These are phyloP conservation scores for Amoebophrya sp. DNA, from an alignment of 169 alveolate species.

Conservation along the genomic window DNA sequence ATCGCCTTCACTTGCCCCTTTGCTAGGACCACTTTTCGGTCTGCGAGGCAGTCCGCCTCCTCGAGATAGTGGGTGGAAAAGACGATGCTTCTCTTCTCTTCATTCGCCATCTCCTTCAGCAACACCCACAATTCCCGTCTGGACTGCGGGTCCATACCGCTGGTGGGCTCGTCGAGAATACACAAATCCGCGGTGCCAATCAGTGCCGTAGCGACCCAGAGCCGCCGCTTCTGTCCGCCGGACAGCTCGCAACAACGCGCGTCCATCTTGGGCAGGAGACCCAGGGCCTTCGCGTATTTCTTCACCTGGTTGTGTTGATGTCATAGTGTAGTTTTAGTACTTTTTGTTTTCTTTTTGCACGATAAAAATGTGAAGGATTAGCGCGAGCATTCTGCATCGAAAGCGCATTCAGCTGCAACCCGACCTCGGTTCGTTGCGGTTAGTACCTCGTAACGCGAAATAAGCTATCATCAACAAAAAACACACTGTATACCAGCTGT, in stretches of 20 bases:
- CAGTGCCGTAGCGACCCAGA: conserved; percentile 13
- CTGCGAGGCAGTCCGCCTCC: conserved; percentile 81
- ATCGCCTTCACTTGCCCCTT: conserved; percentile 3
- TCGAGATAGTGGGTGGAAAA: conserved; percentile 80
- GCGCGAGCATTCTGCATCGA: no score
- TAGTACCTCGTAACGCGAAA: no score
- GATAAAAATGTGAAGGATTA: no score
- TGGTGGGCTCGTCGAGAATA: conserved; percentile 76
- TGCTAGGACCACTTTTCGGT: conserved; percentile 64
- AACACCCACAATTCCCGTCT: conserved; percentile 69
- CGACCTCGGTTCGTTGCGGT: no score
- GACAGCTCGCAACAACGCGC: not conserved
- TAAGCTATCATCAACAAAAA: no score
- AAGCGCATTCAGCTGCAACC: no score
- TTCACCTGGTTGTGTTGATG: no score
- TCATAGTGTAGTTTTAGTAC: no score
- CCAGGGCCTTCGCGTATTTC: not conserved
- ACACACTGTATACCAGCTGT: no score
- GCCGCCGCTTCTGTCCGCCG: not conserved
- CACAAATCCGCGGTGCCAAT: not conserved
- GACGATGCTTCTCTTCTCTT: conserved; percentile 49
- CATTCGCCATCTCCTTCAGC: not conserved
- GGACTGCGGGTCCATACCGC: conserved; percentile 78
- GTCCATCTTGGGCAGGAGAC: not conserved
- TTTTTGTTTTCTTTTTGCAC: no score